Evolutionary conservation across 73 alveolate genomes (phyloP).

Genomic region (Uronychia binucleata): DNA sequence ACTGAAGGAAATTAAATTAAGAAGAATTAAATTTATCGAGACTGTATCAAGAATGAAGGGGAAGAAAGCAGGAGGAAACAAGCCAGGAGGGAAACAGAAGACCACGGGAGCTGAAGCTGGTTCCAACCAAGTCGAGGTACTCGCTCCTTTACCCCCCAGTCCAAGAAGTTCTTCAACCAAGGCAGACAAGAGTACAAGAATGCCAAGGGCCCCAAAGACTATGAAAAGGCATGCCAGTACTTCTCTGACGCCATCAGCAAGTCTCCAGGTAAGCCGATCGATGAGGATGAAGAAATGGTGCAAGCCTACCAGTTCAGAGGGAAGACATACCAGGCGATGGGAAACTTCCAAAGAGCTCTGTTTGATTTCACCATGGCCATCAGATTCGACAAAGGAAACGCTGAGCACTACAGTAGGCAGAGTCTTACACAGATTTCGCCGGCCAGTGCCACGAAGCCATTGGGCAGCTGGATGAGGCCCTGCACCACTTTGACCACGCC

Average conservation of each 20-base stretch:
- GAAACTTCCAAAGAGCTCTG: slow-evolving; percentile 70
- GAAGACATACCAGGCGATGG: slow-evolving; percentile 59
- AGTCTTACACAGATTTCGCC: slow-evolving; percentile 17
- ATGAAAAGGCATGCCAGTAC: slow-evolving; percentile 66
- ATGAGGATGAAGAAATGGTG: slow-evolving; percentile 22
- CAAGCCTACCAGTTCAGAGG: slow-evolving; percentile 76
- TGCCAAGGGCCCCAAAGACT: slow-evolving; percentile 58
- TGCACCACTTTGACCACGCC: slow-evolving; percentile 78
- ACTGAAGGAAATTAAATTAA: too few relatives aligned
- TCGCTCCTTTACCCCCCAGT: neutral
- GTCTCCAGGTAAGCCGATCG: slow-evolving; percentile 7
- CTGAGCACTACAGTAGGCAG: slow-evolving; percentile 31
- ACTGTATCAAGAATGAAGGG: neutral
- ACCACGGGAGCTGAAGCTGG: neutral
- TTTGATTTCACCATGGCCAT: slow-evolving; percentile 80
- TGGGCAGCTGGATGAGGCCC: slow-evolving; percentile 78
- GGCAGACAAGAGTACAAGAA: slow-evolving; percentile 21
- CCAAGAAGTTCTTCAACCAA: neutral
- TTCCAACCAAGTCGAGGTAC: neutral
- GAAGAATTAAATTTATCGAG: too few relatives aligned
- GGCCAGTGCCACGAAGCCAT: slow-evolving; percentile 59
- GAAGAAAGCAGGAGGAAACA: neutral
- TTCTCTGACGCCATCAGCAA: slow-evolving; percentile 76
- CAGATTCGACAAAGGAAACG: slow-evolving; percentile 11
- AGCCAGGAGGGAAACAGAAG: neutral